Evolutionary conservation across 257 asterid species (phyloP), one percentile per base, ranked within the genome.

Genomic region (Echites panduratus): DNA sequence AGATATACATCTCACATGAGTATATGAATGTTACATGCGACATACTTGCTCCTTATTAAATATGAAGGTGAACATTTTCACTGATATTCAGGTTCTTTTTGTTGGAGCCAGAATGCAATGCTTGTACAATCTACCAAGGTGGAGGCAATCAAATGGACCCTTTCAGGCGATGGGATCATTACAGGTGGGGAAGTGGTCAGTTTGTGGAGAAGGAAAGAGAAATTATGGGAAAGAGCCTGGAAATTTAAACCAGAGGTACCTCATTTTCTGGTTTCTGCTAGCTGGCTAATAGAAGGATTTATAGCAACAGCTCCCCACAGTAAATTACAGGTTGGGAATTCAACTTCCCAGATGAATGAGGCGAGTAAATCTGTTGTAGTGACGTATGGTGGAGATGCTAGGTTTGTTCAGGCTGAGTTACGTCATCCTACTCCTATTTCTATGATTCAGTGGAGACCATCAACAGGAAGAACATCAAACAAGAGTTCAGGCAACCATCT

Each of bases 41-140:
- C 64, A 70, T 73, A 69, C 59, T 32, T 44, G 47, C 44, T 74
- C 54, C 81, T 82, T 67, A 79, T 83, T 78, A 81, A 71, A 71
- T 80, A 79, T 86, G 72, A 70, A 63, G 54, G 80, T 81, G 87
- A 89, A 86, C 85, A 85, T 87, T 86, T 87, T 90, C 81, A 94
- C 98, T 94, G 96, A 91, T 89, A 91, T 91, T 83, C 99, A 94
- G 99, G 99, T 89, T 90, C 92, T 87, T 94, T 91, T 94, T 92
- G 93, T 92, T 94, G 99, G 99, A 89, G 97, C 88, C 97, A 91
- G 99, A 94, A 85, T 85, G 84, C 90, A 76, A 78, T 76, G 29
- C 92, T 95, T 71, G 80, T 74, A 80, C 96, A 90, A 84, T 76
- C 98, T 63, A 78, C 84, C 78, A 85, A 87, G 84, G 89, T 86